Conservation (phyloP, 2,329 filamentous ascomycete genomes). For the Fusarium praegraminearum region DNA sequence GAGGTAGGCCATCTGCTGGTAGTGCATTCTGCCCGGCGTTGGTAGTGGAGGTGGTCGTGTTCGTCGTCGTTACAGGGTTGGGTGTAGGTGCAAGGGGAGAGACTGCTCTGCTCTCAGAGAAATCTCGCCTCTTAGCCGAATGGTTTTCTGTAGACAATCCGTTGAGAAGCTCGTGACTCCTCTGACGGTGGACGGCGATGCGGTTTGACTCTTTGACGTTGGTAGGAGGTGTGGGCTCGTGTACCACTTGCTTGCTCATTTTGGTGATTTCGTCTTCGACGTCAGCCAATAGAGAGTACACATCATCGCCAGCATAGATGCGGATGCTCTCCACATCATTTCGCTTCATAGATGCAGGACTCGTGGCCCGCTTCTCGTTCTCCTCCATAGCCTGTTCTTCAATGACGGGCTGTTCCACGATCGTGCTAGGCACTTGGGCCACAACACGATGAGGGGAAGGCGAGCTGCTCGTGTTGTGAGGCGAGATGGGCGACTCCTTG, state of each 20-base stretch:
- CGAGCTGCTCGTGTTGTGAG: constrained; percentile 54
- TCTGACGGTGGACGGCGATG: constrained; percentile 60
- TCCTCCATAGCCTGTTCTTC: constrained; percentile 54
- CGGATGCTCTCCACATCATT: constrained; percentile 72
- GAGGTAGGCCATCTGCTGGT: constrained; percentile 51
- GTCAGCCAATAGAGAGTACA: constrained; percentile 74
- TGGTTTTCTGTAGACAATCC: constrained; percentile 47
- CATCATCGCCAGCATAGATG: constrained; percentile 75
- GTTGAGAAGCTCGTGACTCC: constrained; percentile 64
- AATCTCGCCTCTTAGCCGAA: constrained; percentile 37
- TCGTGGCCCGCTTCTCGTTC: constrained; percentile 44
- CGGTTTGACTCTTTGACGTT: constrained; percentile 47
- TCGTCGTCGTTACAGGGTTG: constrained; percentile 47
- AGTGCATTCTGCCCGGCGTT: constrained; percentile 42
- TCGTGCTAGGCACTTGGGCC: constrained; percentile 67
- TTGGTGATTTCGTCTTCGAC: constrained; percentile 65
- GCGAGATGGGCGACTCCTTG: constrained; percentile 54
- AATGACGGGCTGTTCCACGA: constrained; percentile 63
- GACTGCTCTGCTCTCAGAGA: constrained; percentile 36
- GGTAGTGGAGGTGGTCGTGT: background rate
- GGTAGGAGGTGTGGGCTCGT: constrained; percentile 12
- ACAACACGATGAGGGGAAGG: constrained; percentile 65
- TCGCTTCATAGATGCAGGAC: constrained; percentile 49
- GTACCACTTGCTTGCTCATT: constrained; percentile 48
- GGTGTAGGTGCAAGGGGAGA: constrained; percentile 54